phyloP scores from a whole-genome alignment of 306 rosid genomes.

The Phaseolus lunatus region DNA sequence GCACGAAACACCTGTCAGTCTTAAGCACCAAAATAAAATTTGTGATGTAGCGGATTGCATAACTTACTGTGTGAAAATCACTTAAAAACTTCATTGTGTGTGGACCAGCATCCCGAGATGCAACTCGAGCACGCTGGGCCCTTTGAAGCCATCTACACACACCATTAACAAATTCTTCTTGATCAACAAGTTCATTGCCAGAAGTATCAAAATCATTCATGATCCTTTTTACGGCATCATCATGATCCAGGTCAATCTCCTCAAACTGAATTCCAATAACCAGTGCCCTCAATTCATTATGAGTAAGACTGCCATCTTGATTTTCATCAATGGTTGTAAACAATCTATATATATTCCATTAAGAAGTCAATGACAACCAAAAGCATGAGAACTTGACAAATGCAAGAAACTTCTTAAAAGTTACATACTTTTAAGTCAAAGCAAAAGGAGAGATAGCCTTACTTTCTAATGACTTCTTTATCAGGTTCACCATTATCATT shows the following conservation, averaged over 20 bases:
- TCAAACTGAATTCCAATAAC: constrained; percentile 77
- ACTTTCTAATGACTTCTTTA: constrained; percentile 64
- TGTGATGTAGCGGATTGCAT: constrained; percentile 7
- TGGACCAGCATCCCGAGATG: constrained; percentile 60
- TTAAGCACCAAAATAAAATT: neutral
- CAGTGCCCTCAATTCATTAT: constrained; percentile 72
- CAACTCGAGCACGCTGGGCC: constrained; percentile 48
- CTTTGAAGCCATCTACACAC: constrained; percentile 67
- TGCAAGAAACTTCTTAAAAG: constrained; percentile 17
- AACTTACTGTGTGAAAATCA: constrained; percentile 66
- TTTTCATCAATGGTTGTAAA: constrained; percentile 63
- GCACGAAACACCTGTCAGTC: constrained; percentile 40
- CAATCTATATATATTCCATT: constrained; percentile 63
- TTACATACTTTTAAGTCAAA: constrained; percentile 29
- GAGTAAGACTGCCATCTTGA: constrained; percentile 56
- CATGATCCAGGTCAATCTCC: constrained; percentile 65
- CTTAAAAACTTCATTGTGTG: constrained; percentile 53
- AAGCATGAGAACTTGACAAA: neutral
- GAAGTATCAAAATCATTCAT: constrained; percentile 76
- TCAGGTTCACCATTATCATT: constrained; percentile 70
- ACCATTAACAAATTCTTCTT: constrained; percentile 64
- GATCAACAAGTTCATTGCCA: constrained; percentile 47
- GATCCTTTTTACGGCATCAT: constrained; percentile 67
- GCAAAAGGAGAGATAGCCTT: constrained; percentile 37
- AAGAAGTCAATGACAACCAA: constrained; percentile 38